Percentiles rank a stretch among this genome's conserved stretches.
phyloP scores from a whole-genome alignment of 345 rosid genomes.

The Viola odorata region DNA sequence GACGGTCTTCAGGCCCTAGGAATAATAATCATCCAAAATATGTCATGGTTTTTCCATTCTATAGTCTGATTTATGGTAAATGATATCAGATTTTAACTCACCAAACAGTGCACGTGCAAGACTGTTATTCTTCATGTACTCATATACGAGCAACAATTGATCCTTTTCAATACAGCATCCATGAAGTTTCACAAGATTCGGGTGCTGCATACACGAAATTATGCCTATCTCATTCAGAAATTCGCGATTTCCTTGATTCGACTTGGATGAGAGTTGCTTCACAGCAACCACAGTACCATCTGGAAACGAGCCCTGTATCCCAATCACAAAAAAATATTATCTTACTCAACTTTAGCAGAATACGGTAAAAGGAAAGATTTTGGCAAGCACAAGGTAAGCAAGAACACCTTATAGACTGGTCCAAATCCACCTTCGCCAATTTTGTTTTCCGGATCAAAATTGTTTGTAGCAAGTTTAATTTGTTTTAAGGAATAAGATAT shows the following conservation, averaged over 20 bases:
- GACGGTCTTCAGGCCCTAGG: not conserved
- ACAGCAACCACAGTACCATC: constrained; percentile 14
- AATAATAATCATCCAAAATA: not conserved
- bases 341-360: not conserved
- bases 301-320: constrained; percentile 12
- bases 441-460: constrained; percentile 46
- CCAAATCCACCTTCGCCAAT: constrained; percentile 73
- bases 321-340: not conserved
- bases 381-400: not conserved
- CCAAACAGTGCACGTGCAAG: constrained; percentile 10
- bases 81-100: not conserved
- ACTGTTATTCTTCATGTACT: constrained; percentile 17
- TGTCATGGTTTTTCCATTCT: not conserved
- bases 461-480: constrained; percentile 46
- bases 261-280: constrained; percentile 19
- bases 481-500: constrained; percentile 41
- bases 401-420: constrained; percentile 51
- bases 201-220: constrained; percentile 14
- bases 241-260: constrained; percentile 19
- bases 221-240: constrained; percentile 20
- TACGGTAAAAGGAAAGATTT: not conserved
- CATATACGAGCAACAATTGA: constrained; percentile 15
- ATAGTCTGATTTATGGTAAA: not conserved
- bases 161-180: constrained; percentile 16
- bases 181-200: constrained; percentile 16